Conservation (phyloP, 73 alveolate species). For the Paramecium octaurelia region DNA sequence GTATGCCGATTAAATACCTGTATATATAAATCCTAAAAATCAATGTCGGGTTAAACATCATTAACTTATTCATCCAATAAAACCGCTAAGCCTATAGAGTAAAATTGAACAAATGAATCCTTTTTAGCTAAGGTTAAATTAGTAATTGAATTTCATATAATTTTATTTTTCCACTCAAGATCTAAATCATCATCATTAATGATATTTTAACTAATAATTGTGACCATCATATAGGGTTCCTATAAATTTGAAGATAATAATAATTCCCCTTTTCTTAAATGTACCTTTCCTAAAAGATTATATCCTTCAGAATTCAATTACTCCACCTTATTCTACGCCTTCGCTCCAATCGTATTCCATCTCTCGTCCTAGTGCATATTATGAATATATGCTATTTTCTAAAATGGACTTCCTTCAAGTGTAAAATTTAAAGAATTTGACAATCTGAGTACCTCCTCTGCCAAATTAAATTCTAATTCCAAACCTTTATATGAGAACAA, state of each 20-base stretch:
- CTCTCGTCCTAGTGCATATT: neutral
- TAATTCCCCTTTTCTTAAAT: neutral
- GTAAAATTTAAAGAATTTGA: no score
- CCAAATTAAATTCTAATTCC: slow-evolving; percentile 77
- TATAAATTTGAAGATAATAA: neutral
- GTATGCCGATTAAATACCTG: slow-evolving; percentile 81
- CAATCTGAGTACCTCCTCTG: slow-evolving; percentile 88
- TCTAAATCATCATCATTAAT: slow-evolving; percentile 60
- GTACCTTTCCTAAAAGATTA: slow-evolving; percentile 14
- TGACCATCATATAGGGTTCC: neutral
- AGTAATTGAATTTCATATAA: slow-evolving; percentile 72
- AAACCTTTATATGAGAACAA: slow-evolving; percentile 71
- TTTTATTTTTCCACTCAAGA: slow-evolving; percentile 78
- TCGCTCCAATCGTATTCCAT: neutral
- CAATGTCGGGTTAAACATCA: no score
- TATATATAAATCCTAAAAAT: no score
- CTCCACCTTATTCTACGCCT: neutral
- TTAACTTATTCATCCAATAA: slow-evolving; percentile 62
- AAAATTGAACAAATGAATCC: slow-evolving; percentile 63
- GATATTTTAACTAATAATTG: neutral
- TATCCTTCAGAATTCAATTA: slow-evolving; percentile 39
- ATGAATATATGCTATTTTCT: no score
- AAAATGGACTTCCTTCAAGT: neutral
- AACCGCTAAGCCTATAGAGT: slow-evolving; percentile 70
- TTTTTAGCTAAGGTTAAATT: slow-evolving; percentile 67